These are phyloP conservation scores for Lepidium sativum DNA, from an alignment of 345 rosid species.

Conservation along the genomic window DNA sequence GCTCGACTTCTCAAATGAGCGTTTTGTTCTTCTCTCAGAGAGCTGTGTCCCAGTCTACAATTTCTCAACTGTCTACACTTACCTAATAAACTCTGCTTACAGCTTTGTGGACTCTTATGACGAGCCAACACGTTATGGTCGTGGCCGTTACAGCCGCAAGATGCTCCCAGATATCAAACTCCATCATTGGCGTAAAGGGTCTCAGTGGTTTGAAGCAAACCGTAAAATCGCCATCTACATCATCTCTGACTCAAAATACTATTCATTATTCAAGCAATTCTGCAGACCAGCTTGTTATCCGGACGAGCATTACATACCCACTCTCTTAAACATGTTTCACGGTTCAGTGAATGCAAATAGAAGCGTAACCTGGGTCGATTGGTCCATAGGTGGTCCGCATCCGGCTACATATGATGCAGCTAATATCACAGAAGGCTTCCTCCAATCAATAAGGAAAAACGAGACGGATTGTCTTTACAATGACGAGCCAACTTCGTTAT, in stretches of 20 bases:
- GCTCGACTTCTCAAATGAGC: constrained; percentile 78
- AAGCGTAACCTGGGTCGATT: constrained; percentile 82
- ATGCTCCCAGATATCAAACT: constrained; percentile 79
- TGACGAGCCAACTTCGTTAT: constrained; percentile 48
- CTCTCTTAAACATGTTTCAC: constrained; percentile 72
- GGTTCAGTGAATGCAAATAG: constrained; percentile 63
- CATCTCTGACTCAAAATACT: constrained; percentile 63
- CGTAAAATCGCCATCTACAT: constrained; percentile 56
- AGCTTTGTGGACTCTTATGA: constrained; percentile 90
- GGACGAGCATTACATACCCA: constrained; percentile 87
- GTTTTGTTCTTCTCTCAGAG: constrained; percentile 87
- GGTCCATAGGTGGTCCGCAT: constrained; percentile 89
- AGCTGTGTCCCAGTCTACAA: constrained; percentile 90
- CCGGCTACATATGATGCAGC: constrained; percentile 52
- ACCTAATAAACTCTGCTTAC: constrained; percentile 54
- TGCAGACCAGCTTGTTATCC: constrained; percentile 94
- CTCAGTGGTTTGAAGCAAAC: constrained; percentile 89
- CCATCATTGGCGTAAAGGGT: constrained; percentile 87
- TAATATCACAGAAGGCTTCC: constrained; percentile 53
- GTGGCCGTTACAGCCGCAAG: constrained; percentile 80
- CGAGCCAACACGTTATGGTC: constrained; percentile 79
- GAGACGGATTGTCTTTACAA: constrained; percentile 61
- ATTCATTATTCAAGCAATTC: constrained; percentile 51
- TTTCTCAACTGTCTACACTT: constrained; percentile 68
- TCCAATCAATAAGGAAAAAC: constrained; percentile 54